Percentiles rank a stretch among this genome's conserved stretches.
phyloP scores from a whole-genome alignment of 2,329 filamentous ascomycete species.

The Diaporthe destruens region DNA sequence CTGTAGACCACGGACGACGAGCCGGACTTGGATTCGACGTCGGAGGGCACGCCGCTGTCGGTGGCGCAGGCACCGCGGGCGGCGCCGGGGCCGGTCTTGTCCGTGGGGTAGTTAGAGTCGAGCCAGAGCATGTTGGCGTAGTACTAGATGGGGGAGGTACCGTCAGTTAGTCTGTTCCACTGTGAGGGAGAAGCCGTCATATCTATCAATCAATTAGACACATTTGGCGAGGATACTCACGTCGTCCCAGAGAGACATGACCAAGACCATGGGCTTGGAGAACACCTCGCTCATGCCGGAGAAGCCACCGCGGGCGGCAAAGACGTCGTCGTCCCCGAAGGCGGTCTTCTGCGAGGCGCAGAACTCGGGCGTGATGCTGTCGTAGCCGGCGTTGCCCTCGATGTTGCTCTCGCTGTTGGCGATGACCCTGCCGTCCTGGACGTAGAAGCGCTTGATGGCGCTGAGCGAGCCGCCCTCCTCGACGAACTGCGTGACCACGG shows the following conservation, averaged over 20 bases:
- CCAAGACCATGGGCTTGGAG: slow-evolving; percentile 69
- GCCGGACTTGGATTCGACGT: slow-evolving; percentile 50
- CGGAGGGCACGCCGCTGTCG: slow-evolving; percentile 54
- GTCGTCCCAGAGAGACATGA: slow-evolving; percentile 73
- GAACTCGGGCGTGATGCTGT: slow-evolving; percentile 63
- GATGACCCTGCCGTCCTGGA: slow-evolving; percentile 69
- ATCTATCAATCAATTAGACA: not conserved
- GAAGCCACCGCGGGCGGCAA: slow-evolving; percentile 65
- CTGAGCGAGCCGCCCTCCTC: slow-evolving; percentile 49
- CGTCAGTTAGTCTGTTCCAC: too few relatives aligned
- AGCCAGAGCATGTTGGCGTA: slow-evolving; percentile 73
- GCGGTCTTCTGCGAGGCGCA: slow-evolving; percentile 67
- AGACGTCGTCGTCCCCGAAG: slow-evolving; percentile 65
- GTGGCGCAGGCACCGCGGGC: slow-evolving; percentile 58
- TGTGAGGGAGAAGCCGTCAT: too few relatives aligned
- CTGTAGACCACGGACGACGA: slow-evolving; percentile 47
- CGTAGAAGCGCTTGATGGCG: slow-evolving; percentile 70
- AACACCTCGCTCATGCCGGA: slow-evolving; percentile 65
- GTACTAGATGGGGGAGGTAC: slow-evolving; percentile 51
- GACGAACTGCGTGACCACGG: slow-evolving; percentile 73
- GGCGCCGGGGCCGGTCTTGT: slow-evolving; percentile 54
- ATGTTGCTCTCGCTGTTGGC: slow-evolving; percentile 57
- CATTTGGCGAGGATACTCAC: not conserved
- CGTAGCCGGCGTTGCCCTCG: slow-evolving; percentile 47
- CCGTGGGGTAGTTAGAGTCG: slow-evolving; percentile 66